Evolutionary conservation across 2,329 filamentous ascomycete genomes (phyloP).

Genomic region (Exophiala bonariae): DNA sequence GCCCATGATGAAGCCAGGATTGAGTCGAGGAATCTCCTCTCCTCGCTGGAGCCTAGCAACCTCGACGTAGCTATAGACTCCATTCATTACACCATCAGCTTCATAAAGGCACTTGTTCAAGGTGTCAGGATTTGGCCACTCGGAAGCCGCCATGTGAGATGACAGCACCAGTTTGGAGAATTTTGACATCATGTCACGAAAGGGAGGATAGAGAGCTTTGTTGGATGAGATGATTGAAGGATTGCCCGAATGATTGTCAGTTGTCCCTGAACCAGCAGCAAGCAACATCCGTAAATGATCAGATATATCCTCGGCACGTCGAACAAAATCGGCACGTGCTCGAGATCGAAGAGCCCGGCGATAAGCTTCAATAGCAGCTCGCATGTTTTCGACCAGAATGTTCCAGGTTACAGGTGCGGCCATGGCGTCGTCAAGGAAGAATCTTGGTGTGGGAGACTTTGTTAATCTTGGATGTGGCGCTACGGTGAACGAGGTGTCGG

Average conservation of each 20-base stretch:
- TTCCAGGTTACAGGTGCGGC: conserved; percentile 84
- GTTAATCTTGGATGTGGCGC: conserved; percentile 45
- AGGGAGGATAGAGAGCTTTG: conserved; percentile 94
- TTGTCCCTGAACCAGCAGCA: conserved; percentile 94
- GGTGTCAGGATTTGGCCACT: conserved; percentile 92
- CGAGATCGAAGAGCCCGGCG: conserved; percentile 82
- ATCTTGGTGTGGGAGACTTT: conserved; percentile 64
- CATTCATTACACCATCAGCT: conserved; percentile 91
- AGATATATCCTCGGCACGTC: conserved; percentile 94
- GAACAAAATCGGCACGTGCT: conserved; percentile 86
- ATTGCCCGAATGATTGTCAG: conserved; percentile 97
- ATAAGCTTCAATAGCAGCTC: conserved; percentile 83
- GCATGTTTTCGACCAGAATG: conserved; percentile 88
- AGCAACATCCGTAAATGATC: conserved; percentile 90
- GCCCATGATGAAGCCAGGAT: conserved; percentile 89
- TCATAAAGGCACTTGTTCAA: conserved; percentile 94
- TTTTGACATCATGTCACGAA: conserved; percentile 98
- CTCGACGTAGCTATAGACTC: conserved; percentile 95
- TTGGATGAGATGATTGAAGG: conserved; percentile 99
- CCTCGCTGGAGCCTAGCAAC: conserved; percentile 90
- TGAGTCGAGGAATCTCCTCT: conserved; percentile 87
- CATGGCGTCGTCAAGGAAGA: conserved; percentile 88
- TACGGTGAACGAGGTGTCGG: conserved; percentile 56
- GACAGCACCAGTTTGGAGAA: conserved; percentile 99
- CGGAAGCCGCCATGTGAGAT: conserved; percentile 93